Conservation (phyloP, 164 flowering plant genomes). For the Dillenia suffruticosa region DNA sequence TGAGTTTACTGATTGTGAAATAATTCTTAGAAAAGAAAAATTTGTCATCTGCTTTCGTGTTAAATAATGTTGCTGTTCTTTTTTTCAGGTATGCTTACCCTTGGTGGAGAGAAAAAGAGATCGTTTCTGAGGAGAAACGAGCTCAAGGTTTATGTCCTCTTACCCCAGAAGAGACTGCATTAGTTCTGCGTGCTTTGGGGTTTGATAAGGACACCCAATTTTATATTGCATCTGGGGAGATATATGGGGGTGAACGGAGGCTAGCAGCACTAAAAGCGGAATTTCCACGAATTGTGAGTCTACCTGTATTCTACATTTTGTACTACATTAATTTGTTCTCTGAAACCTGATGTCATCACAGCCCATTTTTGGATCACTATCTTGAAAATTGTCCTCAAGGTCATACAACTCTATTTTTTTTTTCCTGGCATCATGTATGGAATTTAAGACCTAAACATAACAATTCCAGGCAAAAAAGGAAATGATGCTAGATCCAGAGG, state of each 20-base stretch:
- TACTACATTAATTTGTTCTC: neutral
- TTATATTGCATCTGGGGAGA: conserved; percentile 98
- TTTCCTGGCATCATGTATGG: neutral
- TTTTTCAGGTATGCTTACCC: conserved; percentile 81
- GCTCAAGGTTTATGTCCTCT: conserved; percentile 90
- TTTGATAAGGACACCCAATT: conserved; percentile 70
- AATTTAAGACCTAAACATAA: neutral
- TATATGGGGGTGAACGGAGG: conserved; percentile 83
- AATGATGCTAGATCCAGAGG: conserved; percentile 63
- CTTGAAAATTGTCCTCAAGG: too few relatives aligned
- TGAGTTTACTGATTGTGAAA: too few relatives aligned
- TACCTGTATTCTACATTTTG: conserved; percentile 3
- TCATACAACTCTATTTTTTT: neutral
- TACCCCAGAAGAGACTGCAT: conserved; percentile 86
- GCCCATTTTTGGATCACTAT: too few relatives aligned
- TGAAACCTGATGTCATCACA: too few relatives aligned
- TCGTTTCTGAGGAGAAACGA: conserved; percentile 77
- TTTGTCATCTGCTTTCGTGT: too few relatives aligned
- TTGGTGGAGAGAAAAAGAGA: conserved; percentile 99
- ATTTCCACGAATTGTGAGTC: conserved; percentile 82
- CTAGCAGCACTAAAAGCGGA: conserved; percentile 64
- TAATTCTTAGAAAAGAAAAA: too few relatives aligned
- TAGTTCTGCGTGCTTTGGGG: conserved; percentile 75
- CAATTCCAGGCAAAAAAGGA: conserved; percentile 79
- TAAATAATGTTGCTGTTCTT: neutral